Percentiles rank a stretch among this genome's conserved stretches.
These are phyloP conservation scores for Termitomyces sp. DNA, from an alignment of 768 basidiomycete species.

Conservation along the genomic window DNA sequence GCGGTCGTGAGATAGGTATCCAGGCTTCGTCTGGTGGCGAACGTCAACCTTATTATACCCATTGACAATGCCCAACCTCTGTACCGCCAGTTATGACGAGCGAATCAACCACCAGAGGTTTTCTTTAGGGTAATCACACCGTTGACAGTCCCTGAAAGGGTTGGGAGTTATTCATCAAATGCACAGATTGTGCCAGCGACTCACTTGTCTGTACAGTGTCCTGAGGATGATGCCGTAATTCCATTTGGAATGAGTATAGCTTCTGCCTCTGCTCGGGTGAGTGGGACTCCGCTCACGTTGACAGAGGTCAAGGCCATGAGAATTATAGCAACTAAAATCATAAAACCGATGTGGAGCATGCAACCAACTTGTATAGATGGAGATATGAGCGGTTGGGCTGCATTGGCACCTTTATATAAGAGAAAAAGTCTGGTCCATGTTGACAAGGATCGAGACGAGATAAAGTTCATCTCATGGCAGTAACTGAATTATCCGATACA, in stretches of 20 bases:
- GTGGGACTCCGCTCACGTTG: background rate
- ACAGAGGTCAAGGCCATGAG: too few relatives aligned
- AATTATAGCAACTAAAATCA: too few relatives aligned
- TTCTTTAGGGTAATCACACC: background rate
- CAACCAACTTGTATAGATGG: too few relatives aligned
- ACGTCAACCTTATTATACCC: background rate
- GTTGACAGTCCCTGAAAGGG: background rate
- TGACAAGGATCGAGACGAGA: too few relatives aligned
- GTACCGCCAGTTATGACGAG: background rate
- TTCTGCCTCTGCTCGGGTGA: background rate
- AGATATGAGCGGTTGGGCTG: too few relatives aligned
- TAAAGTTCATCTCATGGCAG: too few relatives aligned
- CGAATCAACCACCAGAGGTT: background rate
- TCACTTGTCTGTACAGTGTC: background rate
- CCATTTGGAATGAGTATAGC: background rate
- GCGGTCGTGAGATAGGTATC: background rate
- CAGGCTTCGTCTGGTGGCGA: background rate
- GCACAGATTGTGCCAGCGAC: background rate
- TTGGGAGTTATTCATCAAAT: background rate
- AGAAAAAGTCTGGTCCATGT: too few relatives aligned
- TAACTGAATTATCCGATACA: too few relatives aligned
- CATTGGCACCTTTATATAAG: too few relatives aligned
- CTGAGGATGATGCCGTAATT: background rate
- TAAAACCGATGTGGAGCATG: too few relatives aligned
- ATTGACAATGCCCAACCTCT: background rate